These are phyloP conservation scores for Alternaria tenuissima DNA, from an alignment of 2,329 filamentous ascomycete genomes.

Conservation along the genomic window DNA sequence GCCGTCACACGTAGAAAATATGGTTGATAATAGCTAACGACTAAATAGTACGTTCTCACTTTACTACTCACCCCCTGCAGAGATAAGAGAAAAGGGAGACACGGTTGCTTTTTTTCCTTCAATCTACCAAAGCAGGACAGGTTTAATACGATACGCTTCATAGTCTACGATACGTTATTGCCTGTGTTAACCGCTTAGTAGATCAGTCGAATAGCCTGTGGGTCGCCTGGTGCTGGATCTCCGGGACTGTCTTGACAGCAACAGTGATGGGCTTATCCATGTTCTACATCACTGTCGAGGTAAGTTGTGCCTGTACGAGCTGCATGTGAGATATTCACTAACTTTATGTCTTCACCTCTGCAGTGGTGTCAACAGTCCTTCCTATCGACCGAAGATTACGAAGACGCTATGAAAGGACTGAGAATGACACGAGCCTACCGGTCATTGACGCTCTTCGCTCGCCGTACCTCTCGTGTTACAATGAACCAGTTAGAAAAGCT, in stretches of 20 bases:
- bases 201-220: constrained; percentile 42
- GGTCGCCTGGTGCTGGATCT: constrained; percentile 43
- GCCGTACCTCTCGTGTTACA: constrained; percentile 20
- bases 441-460: constrained; percentile 24
- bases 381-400: constrained; percentile 46
- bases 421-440: constrained; percentile 36
- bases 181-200: too few species aligned
- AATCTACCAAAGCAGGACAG: too few species aligned
- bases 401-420: constrained; percentile 37
- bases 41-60: too few species aligned
- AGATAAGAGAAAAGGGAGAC: too few species aligned
- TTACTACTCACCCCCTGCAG: too few species aligned
- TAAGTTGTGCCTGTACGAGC: not conserved
- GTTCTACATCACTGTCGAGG: constrained; percentile 49
- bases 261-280: constrained; percentile 44
- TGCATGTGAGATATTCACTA: not conserved
- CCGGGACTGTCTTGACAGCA: constrained; percentile 42
- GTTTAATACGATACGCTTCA: too few species aligned
- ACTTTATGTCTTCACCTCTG: not conserved
- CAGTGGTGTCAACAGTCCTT: constrained; percentile 51
- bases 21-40: too few species aligned
- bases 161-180: too few species aligned
- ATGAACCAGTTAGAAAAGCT: constrained; percentile 26
- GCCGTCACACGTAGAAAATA: too few species aligned
- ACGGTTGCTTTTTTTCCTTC: too few species aligned